These are phyloP conservation scores for Tuctoria greenei DNA, from an alignment of 176 grass and related monocot genomes.

Conservation along the genomic window DNA sequence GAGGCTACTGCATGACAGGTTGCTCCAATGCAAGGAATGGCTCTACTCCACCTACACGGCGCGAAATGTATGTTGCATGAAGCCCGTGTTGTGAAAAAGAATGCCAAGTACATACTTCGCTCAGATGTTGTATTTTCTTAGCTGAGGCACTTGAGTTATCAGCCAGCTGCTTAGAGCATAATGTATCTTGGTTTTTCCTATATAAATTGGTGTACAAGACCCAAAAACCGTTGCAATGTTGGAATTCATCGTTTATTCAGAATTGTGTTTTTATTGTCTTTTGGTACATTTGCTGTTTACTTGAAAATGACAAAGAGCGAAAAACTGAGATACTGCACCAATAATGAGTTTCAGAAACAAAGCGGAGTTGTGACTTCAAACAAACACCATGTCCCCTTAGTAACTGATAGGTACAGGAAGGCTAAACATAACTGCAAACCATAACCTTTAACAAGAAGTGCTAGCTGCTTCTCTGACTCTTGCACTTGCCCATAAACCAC, in stretches of 20 bases:
- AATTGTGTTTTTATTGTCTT: background rate
- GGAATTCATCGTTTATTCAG: background rate
- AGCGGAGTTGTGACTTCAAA: too few relatives aligned
- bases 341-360: too few relatives aligned
- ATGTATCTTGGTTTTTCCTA: slow-evolving; percentile 1
- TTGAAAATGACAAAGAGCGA: too few relatives aligned
- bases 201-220: background rate
- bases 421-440: too few relatives aligned
- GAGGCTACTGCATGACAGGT: slow-evolving; percentile 50
- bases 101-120: slow-evolving; percentile 76
- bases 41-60: slow-evolving; percentile 86
- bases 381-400: too few relatives aligned
- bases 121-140: slow-evolving; percentile 85
- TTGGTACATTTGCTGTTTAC: background rate
- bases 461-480: too few relatives aligned
- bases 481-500: too few relatives aligned
- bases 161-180: background rate
- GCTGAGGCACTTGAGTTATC: background rate
- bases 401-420: too few relatives aligned
- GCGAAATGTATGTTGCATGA: slow-evolving; percentile 96
- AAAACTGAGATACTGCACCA: too few relatives aligned
- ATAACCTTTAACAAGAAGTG: too few relatives aligned
- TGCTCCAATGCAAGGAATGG: slow-evolving; percentile 76
- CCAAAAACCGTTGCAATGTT: slow-evolving; percentile 10
- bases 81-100: slow-evolving; percentile 79